Conservation (phyloP, 2,329 filamentous ascomycete species). For the Ophiosphaerella narmari region DNA sequence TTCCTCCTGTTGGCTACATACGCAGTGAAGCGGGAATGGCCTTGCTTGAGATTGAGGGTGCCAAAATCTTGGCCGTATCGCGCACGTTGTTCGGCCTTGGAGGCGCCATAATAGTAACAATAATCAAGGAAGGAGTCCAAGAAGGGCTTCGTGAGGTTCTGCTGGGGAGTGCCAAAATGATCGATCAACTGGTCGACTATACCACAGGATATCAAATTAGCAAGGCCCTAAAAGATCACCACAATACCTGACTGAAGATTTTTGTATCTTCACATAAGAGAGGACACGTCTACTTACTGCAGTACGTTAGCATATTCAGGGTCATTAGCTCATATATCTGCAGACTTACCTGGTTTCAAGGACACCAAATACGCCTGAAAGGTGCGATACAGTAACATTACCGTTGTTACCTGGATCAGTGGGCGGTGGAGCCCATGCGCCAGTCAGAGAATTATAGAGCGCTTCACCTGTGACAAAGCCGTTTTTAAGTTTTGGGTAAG, state of each 20-base stretch:
- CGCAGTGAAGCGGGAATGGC: conserved; percentile 63
- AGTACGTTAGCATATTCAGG: too few species aligned
- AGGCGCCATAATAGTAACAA: conserved; percentile 61
- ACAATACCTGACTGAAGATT: too few species aligned
- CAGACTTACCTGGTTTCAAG: conserved; percentile 52
- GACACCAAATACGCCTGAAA: conserved; percentile 63
- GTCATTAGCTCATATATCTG: too few species aligned
- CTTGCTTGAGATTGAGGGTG: conserved; percentile 57
- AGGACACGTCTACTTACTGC: too few species aligned
- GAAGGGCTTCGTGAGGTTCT: conserved; percentile 56
- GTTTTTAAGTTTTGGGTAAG: conserved; percentile 61
- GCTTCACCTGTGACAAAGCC: conserved; percentile 64
- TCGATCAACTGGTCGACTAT: conserved; percentile 58
- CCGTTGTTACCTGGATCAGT: conserved; percentile 59
- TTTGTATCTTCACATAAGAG: too few species aligned
- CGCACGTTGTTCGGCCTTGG: conserved; percentile 55
- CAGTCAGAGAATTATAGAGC: conserved; percentile 56
- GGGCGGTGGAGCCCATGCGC: conserved; percentile 58
- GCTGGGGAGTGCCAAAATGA: conserved; percentile 46
- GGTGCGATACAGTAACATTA: conserved; percentile 58
- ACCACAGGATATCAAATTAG: too few species aligned
- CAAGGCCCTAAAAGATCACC: too few species aligned
- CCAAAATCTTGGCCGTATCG: conserved; percentile 58
- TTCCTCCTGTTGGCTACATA: conserved; percentile 53
- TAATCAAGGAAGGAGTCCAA: conserved; percentile 63